Evolutionary conservation across 2,329 filamentous ascomycete genomes (phyloP), one percentile per base, ranked within the genome.

Genomic region (Blumeriella jaapii): DNA sequence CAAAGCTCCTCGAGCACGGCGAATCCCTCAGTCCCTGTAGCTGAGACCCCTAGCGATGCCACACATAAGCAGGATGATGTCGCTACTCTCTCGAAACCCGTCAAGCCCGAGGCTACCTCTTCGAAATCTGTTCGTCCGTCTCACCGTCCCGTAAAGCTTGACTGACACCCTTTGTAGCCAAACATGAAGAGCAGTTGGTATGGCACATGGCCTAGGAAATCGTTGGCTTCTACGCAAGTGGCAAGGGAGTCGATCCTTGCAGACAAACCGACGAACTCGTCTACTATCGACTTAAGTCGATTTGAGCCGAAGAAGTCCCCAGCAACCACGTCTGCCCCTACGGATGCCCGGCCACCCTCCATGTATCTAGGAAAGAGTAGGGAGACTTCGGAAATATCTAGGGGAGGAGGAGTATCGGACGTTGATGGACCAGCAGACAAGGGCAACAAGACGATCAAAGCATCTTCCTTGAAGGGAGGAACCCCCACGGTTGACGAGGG

Each of bases 191-290:
- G 41, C 14, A 76, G 71, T 53, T 78, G 73, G 74, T 78, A 78
- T 53, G 70, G 71, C 15, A 54, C 73, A 12, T 76, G 70, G 70
- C 68, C 71, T 12, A 61, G 68, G 41, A 78, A 78, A 49, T 69
- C 73, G 5, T 58, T 62, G 11, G 64, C 74, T 17, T 78, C 72
- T 6, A 76, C 68, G 5, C 69, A 73, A 33, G 59, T 79, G 28
- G 71, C 71, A 3, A 65, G 63, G 44, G 74, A 79, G 52, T 72
- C 68, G 9, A 77, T 78, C 17, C 56, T 71, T 29, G 74, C 71
- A 18, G 70, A 55, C 34, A 56, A 54, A 37, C 36, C 50, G 7
- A 43, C 40, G n/a, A 55, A 50, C 32, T 26, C 38, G 4, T 36
- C 49, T 8, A 38, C 49, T n/a, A 34, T 46, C 24, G 51, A 52